phyloP scores from a whole-genome alignment of 805 yeast genomes.

The Lachancea cidri region DNA sequence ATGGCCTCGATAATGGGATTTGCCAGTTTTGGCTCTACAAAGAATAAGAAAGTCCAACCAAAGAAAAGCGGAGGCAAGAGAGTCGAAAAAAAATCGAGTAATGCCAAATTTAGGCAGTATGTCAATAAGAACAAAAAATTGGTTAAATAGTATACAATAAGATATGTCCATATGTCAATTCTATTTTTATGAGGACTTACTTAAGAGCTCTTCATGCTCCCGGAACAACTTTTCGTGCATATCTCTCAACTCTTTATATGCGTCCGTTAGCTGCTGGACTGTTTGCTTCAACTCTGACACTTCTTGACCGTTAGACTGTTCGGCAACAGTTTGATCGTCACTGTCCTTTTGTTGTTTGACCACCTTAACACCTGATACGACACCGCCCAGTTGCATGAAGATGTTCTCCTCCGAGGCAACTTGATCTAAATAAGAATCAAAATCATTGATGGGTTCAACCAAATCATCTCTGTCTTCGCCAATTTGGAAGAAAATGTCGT shows the following conservation, averaged over 20 bases:
- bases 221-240: conserved; percentile 55
- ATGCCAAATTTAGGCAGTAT: conserved; percentile 51
- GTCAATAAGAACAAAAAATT: conserved; percentile 41
- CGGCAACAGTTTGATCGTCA: conserved; percentile 4
- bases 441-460: conserved; percentile 27
- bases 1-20: conserved; percentile 49
- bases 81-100: conserved; percentile 34
- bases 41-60: conserved; percentile 51
- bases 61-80: conserved; percentile 38
- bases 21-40: conserved; percentile 48
- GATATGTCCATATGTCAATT: neutral
- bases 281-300: conserved; percentile 40
- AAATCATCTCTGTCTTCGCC: conserved; percentile 19
- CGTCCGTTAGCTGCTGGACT: conserved; percentile 46
- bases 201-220: conserved; percentile 41
- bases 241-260: conserved; percentile 52
- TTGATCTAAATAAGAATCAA: conserved; percentile 45
- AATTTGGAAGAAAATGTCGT: conserved; percentile 38
- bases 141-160: conserved; percentile 1
- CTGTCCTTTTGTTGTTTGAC: conserved; percentile 14
- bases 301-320: conserved; percentile 25
- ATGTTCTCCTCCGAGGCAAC: conserved; percentile 48
- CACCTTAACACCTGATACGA: conserved; percentile 37
- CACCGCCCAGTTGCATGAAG: conserved; percentile 41
- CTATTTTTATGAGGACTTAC: neutral